Conservation (phyloP, 1,284 basidiomycete genomes). For the Rhodotorula sp. region DNA sequence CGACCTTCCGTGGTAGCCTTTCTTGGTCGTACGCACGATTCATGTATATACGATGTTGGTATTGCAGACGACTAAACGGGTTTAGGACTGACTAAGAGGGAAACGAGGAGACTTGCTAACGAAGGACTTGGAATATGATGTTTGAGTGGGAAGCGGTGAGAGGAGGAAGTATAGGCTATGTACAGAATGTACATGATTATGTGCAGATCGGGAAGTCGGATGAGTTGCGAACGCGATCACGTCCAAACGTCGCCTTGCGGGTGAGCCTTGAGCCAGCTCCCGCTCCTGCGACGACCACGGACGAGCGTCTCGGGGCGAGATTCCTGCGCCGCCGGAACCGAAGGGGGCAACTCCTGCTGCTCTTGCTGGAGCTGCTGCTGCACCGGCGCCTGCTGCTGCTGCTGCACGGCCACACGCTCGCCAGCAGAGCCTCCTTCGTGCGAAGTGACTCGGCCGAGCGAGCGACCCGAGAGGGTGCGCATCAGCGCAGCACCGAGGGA, state of each 20-base stretch:
- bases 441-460: not conserved
- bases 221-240: not conserved
- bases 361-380: too few species aligned
- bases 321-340: too few species aligned
- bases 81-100: not conserved
- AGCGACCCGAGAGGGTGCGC: slow-evolving; percentile 12
- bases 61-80: not conserved
- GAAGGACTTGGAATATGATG: not conserved
- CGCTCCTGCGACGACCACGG: not conserved
- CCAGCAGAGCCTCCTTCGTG: not conserved
- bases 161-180: not conserved
- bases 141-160: not conserved
- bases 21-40: not conserved
- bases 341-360: too few species aligned
- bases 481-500: not conserved
- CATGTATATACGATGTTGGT: not conserved
- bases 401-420: not conserved
- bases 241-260: slow-evolving; percentile 7
- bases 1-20: slow-evolving; percentile 41
- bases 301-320: not conserved
- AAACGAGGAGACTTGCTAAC: not conserved
- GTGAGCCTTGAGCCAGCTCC: slow-evolving; percentile 2
- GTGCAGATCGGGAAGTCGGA: too few species aligned
- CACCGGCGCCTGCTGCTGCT: not conserved
- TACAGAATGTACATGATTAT: too few species aligned